These are phyloP conservation scores for Diaporthe ilicicola DNA, from an alignment of 2,329 filamentous ascomycete genomes.

Conservation along the genomic window DNA sequence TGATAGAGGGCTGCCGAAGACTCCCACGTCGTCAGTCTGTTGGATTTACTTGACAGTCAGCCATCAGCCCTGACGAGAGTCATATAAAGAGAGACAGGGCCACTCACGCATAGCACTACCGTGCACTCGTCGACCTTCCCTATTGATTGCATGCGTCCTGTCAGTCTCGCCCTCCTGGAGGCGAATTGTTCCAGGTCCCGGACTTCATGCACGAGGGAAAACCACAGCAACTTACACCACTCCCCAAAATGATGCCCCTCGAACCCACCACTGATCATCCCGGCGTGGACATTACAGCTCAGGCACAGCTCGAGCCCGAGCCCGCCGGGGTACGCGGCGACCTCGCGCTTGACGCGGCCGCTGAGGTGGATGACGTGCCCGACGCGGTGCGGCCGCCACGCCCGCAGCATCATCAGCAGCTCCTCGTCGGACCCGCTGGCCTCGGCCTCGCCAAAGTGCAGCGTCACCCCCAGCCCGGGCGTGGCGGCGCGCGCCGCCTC, in stretches of 20 bases:
- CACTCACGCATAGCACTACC: slow-evolving; percentile 74
- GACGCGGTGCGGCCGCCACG: slow-evolving; percentile 72
- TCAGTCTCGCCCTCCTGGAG: not conserved
- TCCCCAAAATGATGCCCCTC: slow-evolving; percentile 80
- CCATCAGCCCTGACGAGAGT: not conserved
- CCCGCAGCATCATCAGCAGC: slow-evolving; percentile 66
- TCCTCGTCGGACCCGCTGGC: slow-evolving; percentile 66
- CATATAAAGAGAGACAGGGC: not conserved
- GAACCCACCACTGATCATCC: slow-evolving; percentile 73
- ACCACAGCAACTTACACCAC: slow-evolving; percentile 58
- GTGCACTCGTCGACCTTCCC: slow-evolving; percentile 61
- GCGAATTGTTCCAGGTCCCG: not conserved
- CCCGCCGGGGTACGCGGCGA: slow-evolving; percentile 55
- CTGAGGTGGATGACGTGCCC: slow-evolving; percentile 83
- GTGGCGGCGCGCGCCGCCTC: slow-evolving; percentile 55
- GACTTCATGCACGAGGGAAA: not conserved
- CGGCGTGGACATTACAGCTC: slow-evolving; percentile 81
- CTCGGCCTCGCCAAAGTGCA: slow-evolving; percentile 81
- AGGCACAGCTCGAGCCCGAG: slow-evolving; percentile 80
- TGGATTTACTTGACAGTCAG: slow-evolving; percentile 65
- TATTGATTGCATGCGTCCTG: not conserved
- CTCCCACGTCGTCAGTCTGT: slow-evolving; percentile 84
- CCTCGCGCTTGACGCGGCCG: slow-evolving; percentile 65
- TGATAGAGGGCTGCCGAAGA: slow-evolving; percentile 79
- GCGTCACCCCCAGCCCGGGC: slow-evolving; percentile 68